Evolutionary conservation across 129 eudicot genomes (phyloP), one percentile per base, ranked within the genome.

Genomic region (Oenanthe sinensis): DNA sequence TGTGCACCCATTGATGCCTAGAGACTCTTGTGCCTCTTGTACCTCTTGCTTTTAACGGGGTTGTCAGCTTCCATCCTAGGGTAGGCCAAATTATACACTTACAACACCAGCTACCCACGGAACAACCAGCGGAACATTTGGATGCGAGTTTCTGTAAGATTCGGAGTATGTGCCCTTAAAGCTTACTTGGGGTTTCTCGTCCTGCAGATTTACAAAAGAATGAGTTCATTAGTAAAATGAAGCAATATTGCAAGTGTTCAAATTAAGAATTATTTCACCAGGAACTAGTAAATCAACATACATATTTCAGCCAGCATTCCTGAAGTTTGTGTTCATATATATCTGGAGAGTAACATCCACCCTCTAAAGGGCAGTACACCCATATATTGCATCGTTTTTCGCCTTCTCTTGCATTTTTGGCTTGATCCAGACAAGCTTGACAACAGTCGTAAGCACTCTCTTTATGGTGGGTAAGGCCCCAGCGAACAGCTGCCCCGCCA

Each of bases 291-390:
- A 48, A 1, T 5, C 16, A 75, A 82, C 94, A 88, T 83, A 95
- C 98, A 79, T 85, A 95, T 95, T 95, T 95, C 26, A 95, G 97
- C 98, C 98, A 95, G 85, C 98, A 95, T 80, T 95, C 98, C 55
- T 82, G 88, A 76, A 85, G 85, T 75, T 90, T 88, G 82, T 95
- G 98, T 79, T 91, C 84, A 80, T 95, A 95, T 78, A 95, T 87
- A 83, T 95, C 98, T 3, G 98, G 98, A 67, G 98, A 95, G 81
- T 88, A 85, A 73, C 98, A 95, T 55, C 98, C 98, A 4, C 76
- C 71, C 84, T 87, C 93, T 15, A 87, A 84, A 75, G 98, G 97
- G 84, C 98, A 95, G 84, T 91, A 95, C 54, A 95, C 98, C 98
- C 98, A 95, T 54, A 88, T 84, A 75, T 91, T 95, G 87, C 98